phyloP scores from a whole-genome alignment of 805 yeast species.

The Isabelozyma heimii region DNA sequence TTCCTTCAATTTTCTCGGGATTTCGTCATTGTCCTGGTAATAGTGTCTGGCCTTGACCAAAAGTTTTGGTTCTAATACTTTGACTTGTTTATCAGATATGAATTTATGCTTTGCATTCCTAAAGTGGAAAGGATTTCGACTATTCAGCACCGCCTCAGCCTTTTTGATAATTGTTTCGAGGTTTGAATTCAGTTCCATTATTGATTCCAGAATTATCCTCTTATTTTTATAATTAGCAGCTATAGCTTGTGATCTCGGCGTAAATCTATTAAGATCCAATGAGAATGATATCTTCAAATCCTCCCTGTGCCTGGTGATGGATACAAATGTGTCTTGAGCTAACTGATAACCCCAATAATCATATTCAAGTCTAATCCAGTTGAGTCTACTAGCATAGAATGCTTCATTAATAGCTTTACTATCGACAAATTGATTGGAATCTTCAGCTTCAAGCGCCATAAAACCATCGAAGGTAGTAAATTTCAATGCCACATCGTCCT shows the following conservation, averaged over 20 bases:
- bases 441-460: slow-evolving; percentile 17
- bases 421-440: slow-evolving; percentile 6
- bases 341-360: slow-evolving; percentile 28
- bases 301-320: background rate
- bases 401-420: slow-evolving; percentile 9
- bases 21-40: slow-evolving; percentile 5
- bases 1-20: slow-evolving; percentile 6
- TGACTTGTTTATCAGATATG: slow-evolving; percentile 13
- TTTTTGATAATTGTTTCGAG: slow-evolving; percentile 14
- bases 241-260: slow-evolving; percentile 9
- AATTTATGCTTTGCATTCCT: slow-evolving; percentile 1
- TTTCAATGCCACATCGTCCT: slow-evolving; percentile 18
- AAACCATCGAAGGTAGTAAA: slow-evolving; percentile 40
- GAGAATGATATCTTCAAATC: slow-evolving; percentile 6
- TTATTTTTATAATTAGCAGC: slow-evolving; percentile 20
- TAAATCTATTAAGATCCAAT: slow-evolving; percentile 9
- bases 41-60: slow-evolving; percentile 3
- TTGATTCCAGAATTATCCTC: slow-evolving; percentile 5
- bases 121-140: background rate
- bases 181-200: slow-evolving; percentile 7
- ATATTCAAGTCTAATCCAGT: slow-evolving; percentile 32
- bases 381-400: slow-evolving; percentile 8
- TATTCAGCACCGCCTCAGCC: slow-evolving; percentile 11
- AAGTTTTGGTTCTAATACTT: slow-evolving; percentile 8
- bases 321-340: slow-evolving; percentile 5